A percentile compares a stretch with the other conserved stretches of the same genome.
Conservation (phyloP, 2,329 filamentous ascomycete genomes). For the Didymella exigua region DNA sequence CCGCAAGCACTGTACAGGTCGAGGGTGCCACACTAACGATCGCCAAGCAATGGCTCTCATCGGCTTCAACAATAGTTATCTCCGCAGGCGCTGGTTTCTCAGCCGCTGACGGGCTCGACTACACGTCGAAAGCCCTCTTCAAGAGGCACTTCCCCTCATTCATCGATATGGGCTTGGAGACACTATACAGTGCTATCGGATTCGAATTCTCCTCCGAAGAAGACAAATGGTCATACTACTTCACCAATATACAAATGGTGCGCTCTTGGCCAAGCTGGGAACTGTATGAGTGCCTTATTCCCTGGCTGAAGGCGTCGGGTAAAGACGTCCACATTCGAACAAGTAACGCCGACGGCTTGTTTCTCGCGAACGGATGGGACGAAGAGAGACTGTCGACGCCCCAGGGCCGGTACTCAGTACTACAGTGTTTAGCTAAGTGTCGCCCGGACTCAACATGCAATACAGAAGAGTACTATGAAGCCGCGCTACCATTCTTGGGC, state of each 20-base stretch:
- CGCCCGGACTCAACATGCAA: constrained; percentile 34
- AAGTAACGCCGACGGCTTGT: constrained; percentile 44
- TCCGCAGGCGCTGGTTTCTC: constrained; percentile 46
- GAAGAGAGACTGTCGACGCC: constrained; percentile 36
- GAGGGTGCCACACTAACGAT: constrained; percentile 4
- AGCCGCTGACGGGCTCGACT: constrained; percentile 44
- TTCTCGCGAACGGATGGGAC: constrained; percentile 35
- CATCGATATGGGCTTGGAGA: constrained; percentile 32
- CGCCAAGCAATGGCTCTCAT: constrained; percentile 31
- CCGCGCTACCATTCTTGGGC: constrained; percentile 28
- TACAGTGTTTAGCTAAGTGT: constrained; percentile 42
- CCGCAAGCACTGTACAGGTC: background rate
- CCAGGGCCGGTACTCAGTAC: constrained; percentile 38
- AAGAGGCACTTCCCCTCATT: constrained; percentile 39
- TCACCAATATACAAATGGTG: constrained; percentile 39
- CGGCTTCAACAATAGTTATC: constrained; percentile 35
- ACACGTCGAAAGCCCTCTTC: constrained; percentile 41
- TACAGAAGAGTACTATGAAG: constrained; percentile 27
- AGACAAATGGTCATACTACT: constrained; percentile 45
- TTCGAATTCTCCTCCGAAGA: constrained; percentile 38
- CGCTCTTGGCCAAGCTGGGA: constrained; percentile 33
- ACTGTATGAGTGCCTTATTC: constrained; percentile 23
- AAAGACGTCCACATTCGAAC: constrained; percentile 38
- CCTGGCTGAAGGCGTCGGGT: constrained; percentile 20
- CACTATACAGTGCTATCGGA: constrained; percentile 45